A percentile compares a stretch with the other conserved stretches of the same genome.
phyloP scores from a whole-genome alignment of 768 basidiomycete species.

The Rossbeevera mucosa region DNA sequence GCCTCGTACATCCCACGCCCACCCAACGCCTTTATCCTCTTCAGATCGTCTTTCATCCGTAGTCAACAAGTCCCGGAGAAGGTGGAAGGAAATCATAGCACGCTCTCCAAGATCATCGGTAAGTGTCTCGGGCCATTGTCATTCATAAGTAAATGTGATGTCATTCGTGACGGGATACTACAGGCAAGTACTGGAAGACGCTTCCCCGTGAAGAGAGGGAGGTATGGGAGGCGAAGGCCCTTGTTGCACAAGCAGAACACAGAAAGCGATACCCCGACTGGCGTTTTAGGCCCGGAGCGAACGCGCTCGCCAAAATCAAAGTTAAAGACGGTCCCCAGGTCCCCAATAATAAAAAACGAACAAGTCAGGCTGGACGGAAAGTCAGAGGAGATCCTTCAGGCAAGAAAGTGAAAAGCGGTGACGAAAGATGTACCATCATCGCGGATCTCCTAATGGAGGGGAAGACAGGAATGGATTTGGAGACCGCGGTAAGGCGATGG shows the following conservation, averaged over 20 bases:
- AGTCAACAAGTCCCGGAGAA: constrained; percentile 69
- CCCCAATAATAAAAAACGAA: constrained; percentile 27
- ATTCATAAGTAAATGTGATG: not conserved
- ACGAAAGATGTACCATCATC: constrained; percentile 61
- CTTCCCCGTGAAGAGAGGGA: constrained; percentile 63
- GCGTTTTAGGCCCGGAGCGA: constrained; percentile 70
- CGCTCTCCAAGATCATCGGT: constrained; percentile 81
- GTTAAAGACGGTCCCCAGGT: constrained; percentile 38
- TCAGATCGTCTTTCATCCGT: constrained; percentile 72
- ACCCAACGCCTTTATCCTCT: constrained; percentile 83
- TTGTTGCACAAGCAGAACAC: constrained; percentile 68
- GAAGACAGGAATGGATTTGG: constrained; percentile 59
- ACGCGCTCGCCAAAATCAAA: constrained; percentile 36
- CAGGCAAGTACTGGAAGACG: constrained; percentile 73
- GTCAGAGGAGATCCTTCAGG: constrained; percentile 28
- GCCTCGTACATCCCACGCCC: constrained; percentile 77
- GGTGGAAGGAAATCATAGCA: constrained; percentile 77
- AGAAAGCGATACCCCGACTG: constrained; percentile 73
- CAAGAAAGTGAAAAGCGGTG: constrained; percentile 33
- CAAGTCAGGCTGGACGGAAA: constrained; percentile 27
- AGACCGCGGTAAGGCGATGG: constrained; percentile 56
- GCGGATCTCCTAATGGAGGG: constrained; percentile 63
- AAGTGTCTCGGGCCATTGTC: not conserved
- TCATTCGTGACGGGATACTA: not conserved
- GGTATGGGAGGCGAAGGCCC: constrained; percentile 73